Base-by-base conservation (phyloP, 257 asterid genomes). In the Salvia splendens region DNA sequence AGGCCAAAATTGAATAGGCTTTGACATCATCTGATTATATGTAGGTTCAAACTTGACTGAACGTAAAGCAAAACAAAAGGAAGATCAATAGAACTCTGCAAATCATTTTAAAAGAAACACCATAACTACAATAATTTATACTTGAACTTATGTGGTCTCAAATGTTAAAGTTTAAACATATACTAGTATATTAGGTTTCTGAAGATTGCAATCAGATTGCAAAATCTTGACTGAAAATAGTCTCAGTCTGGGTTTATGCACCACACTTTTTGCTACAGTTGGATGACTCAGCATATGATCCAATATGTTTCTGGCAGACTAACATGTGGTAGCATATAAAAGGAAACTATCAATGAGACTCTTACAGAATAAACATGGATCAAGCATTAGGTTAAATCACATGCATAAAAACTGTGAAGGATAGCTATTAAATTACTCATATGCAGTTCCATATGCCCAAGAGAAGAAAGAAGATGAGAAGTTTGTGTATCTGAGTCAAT, bases 291-390 rank as follows among this genome's bases (percentile, higher is more conserved):
- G 79, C 15, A 83, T 36, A 72, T 35, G 73, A 73, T 78, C 89
- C 35, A 81, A 50, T 40, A 42, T 50, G 60, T 61, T 75, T 73
- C 64, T 75, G 12, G 70, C 72, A 72, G 78, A 71, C 97, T 91
- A 69, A 49, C 55, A 51, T 54, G 71, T 68, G 49, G 54, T 9
- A 71, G 56, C 36, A 66, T 38, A 49, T 10, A 53, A 46, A 55
- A 28, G 49, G 45, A 17, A 51, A 55, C 41, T 7, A 59, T 6
- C 2, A 12, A 46, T 67, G 71, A 67, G 68, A 15, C 67, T 71
- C 57, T 67, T 33, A 8, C 30, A n/a, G 8, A 40, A 64, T 43
- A n/a, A 15, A 58, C 28, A 58, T n/a, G 64, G 54, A 52, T 35
- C 74, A 62, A 55, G 58, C 65, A 66, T 43, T 48, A 70, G 46